Conservation (phyloP, 768 basidiomycete genomes). For the Scleroderma bovista region DNA sequence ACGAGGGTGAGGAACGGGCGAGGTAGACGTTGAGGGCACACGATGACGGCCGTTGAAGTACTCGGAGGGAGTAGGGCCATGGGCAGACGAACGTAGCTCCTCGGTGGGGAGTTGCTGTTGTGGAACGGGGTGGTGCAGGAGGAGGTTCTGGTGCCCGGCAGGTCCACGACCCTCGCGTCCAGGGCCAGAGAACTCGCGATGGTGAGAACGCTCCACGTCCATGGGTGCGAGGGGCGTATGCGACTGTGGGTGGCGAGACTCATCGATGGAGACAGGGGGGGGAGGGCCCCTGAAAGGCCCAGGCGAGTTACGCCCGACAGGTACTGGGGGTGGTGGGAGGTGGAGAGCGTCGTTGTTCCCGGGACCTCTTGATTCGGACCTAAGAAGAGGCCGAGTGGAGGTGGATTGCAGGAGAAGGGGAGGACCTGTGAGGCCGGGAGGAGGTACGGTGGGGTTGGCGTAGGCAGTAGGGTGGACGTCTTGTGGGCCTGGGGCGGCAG, state of each 20-base stretch:
- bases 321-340: slow-evolving; percentile 57
- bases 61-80: slow-evolving; percentile 46
- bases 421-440: slow-evolving; percentile 62
- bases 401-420: slow-evolving; percentile 55
- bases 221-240: slow-evolving; percentile 77
- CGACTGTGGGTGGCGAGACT: slow-evolving; percentile 58
- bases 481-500: slow-evolving; percentile 86
- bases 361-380: slow-evolving; percentile 64
- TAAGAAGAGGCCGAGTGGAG: slow-evolving; percentile 45
- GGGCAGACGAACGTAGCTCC: slow-evolving; percentile 40
- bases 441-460: slow-evolving; percentile 69
- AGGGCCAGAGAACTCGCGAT: slow-evolving; percentile 52
- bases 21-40: slow-evolving; percentile 52
- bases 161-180: slow-evolving; percentile 52
- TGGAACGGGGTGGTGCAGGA: slow-evolving; percentile 66
- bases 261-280: slow-evolving; percentile 76
- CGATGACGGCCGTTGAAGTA: slow-evolving; percentile 51
- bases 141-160: slow-evolving; percentile 46
- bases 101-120: slow-evolving; percentile 52
- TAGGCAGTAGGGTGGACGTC: slow-evolving; percentile 97
- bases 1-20: slow-evolving; percentile 49
- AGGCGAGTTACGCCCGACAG: slow-evolving; percentile 48
- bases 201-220: slow-evolving; percentile 56
- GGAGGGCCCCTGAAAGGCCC: slow-evolving; percentile 80
- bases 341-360: slow-evolving; percentile 32